A percentile compares a stretch with the other conserved stretches of the same genome.
Evolutionary conservation across 2,329 filamentous ascomycete species (phyloP).

Genomic region (Alternaria gaisen): DNA sequence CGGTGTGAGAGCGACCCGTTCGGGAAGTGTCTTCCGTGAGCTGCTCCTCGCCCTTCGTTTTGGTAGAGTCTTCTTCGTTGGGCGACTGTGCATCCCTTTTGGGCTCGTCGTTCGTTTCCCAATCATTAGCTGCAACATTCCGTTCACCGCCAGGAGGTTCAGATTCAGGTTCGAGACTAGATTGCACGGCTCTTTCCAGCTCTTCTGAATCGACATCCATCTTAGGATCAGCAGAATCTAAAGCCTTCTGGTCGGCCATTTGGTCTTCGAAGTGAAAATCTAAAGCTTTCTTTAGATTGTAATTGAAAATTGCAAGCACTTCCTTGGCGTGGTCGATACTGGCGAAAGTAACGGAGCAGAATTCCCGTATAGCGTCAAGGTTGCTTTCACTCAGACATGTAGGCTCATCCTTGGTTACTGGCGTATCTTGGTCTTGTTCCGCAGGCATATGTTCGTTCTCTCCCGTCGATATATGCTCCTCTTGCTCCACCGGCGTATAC

Average conservation of each 20-base stretch:
- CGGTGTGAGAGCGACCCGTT: constrained; percentile 4
- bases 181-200: not conserved
- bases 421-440: not conserved
- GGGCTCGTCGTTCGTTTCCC: not conserved
- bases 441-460: not conserved
- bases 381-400: not conserved
- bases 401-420: not conserved
- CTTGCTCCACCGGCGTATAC: not conserved
- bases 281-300: constrained; percentile 1
- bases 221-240: too few species aligned
- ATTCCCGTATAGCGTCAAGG: not conserved
- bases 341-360: not conserved
- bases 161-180: not conserved
- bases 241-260: not conserved
- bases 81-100: not conserved
- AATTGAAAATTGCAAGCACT: not conserved
- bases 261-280: not conserved
- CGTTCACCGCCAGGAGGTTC: not conserved
- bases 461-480: not conserved
- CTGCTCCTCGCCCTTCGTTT: not conserved
- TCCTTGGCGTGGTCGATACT: not conserved
- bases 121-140: not conserved
- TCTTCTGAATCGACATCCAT: not conserved
- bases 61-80: not conserved
- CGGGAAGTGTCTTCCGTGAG: not conserved